These are phyloP conservation scores for Breviolum minutum DNA, from an alignment of 73 alveolate genomes.

Conservation along the genomic window DNA sequence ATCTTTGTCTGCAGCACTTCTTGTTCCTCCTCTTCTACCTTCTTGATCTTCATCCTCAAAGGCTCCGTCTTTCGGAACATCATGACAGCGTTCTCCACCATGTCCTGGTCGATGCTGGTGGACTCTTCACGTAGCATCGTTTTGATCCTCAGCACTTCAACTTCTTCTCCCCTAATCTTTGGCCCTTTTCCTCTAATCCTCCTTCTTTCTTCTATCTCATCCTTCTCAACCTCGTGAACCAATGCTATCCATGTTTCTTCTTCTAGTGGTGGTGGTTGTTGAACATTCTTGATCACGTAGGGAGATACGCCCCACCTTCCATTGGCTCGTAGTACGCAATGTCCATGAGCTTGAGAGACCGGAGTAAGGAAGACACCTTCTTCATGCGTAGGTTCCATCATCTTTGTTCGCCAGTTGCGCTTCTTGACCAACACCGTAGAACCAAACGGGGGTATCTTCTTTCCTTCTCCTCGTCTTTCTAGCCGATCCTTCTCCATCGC, in stretches of 20 bases:
- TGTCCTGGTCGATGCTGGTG: neutral
- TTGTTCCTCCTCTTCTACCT: neutral
- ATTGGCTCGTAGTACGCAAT: neutral
- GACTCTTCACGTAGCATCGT: neutral
- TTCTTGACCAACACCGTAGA: neutral
- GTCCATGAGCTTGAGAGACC: neutral
- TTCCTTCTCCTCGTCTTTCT: neutral
- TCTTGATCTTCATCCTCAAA: neutral
- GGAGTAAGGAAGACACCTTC: neutral
- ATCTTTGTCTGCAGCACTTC: neutral
- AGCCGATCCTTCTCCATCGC: neutral
- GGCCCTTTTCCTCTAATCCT: neutral
- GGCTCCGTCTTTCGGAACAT: neutral
- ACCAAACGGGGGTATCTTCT: too few relatives aligned
- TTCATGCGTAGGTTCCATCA: neutral
- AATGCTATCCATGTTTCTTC: neutral
- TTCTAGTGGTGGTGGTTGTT: neutral
- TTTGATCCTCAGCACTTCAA: neutral
- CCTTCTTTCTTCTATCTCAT: neutral
- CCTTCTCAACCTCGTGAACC: neutral
- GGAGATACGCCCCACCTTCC: neutral
- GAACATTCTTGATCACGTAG: neutral
- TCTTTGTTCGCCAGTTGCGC: neutral
- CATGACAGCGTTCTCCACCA: neutral
- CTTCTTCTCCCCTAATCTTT: neutral